These are phyloP conservation scores for Bacidia rubella DNA, from an alignment of 495 filamentous ascomycete genomes.

Conservation along the genomic window DNA sequence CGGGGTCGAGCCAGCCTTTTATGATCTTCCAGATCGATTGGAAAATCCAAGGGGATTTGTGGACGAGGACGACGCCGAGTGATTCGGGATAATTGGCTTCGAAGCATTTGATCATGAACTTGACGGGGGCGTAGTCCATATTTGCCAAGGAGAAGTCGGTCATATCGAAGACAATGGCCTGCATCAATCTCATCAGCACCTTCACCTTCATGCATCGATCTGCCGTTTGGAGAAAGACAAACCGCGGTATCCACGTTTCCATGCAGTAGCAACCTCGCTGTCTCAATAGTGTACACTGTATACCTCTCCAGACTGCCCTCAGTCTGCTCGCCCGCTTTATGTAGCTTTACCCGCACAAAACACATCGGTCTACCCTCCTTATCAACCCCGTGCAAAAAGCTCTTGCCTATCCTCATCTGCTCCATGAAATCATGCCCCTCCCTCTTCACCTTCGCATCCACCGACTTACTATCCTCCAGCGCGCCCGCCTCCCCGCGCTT, in stretches of 20 bases:
- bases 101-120: conserved; percentile 99
- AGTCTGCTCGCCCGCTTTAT: conserved; percentile 68
- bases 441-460: conserved; percentile 37
- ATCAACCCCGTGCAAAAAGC: conserved; percentile 79
- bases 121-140: conserved; percentile 96
- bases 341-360: conserved; percentile 67
- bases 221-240: conserved; percentile 32
- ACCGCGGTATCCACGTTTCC: conserved; percentile 84
- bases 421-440: conserved; percentile 69
- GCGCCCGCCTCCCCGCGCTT: conserved; percentile 58
- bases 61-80: conserved; percentile 82
- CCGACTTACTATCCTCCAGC: conserved; percentile 41
- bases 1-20: conserved; percentile 90
- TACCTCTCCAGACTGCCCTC: conserved; percentile 70
- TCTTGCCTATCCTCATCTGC: conserved; percentile 87
- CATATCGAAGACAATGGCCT: conserved; percentile 92
- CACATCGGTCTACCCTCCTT: conserved; percentile 80
- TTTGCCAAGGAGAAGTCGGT: conserved; percentile 83
- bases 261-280: conserved; percentile 66
- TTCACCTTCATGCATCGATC: no score
- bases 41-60: conserved; percentile 96
- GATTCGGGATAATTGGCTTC: conserved; percentile 97
- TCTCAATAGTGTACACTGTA: conserved; percentile 91
- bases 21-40: conserved; percentile 88
- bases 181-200: neutral